Evolutionary conservation across 306 rosid species (phyloP).

Genomic region (Bauhinia variegata): DNA sequence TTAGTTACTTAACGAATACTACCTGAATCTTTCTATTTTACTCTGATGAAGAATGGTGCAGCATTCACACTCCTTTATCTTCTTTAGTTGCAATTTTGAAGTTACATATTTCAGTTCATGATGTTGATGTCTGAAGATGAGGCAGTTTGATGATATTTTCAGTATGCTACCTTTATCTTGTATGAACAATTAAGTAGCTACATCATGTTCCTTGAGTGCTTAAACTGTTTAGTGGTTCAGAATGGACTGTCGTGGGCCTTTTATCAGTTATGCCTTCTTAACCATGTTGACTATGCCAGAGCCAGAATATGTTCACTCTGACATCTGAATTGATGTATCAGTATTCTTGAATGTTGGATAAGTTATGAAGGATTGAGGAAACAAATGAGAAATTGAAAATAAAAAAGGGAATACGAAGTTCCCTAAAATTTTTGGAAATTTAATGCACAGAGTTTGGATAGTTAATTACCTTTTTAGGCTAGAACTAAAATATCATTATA

Average conservation of each 20-base stretch:
- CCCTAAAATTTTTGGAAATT: not conserved
- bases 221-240: slow-evolving; percentile 22
- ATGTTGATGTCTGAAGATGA: slow-evolving; percentile 23
- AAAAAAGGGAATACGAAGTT: not conserved
- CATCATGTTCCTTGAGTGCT: slow-evolving; percentile 16
- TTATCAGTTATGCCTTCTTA: slow-evolving; percentile 13
- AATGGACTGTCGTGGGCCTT: slow-evolving; percentile 8
- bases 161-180: not conserved
- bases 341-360: not conserved
- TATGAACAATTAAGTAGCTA: not conserved
- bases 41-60: not conserved
- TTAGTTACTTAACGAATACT: slow-evolving; percentile 11
- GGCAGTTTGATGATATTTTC: slow-evolving; percentile 3
- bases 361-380: slow-evolving; percentile 20
- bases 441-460: too few relatives aligned
- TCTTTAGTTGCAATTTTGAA: slow-evolving; percentile 16
- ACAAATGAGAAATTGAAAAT: slow-evolving; percentile 20
- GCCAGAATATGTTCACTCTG: slow-evolving; percentile 11
- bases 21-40: slow-evolving; percentile 9
- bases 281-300: slow-evolving; percentile 15
- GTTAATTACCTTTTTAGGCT: too few relatives aligned
- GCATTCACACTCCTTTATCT: slow-evolving; percentile 9
- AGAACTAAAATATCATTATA: too few relatives aligned
- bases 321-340: not conserved
- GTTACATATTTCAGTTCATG: slow-evolving; percentile 4